phyloP scores from a whole-genome alignment of 345 rosid species.

The Adansonia digitata region DNA sequence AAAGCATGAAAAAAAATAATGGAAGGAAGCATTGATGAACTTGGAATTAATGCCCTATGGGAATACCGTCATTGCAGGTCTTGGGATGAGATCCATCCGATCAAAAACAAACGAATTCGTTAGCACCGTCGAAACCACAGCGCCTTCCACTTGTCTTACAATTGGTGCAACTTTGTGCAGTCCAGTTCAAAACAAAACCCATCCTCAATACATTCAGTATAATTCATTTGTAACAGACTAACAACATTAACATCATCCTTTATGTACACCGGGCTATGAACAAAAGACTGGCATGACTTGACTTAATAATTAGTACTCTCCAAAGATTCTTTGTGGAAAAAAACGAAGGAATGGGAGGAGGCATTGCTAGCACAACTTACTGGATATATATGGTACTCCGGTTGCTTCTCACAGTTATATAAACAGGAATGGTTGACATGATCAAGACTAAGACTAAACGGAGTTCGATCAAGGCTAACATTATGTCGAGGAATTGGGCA shows the following conservation, averaged over 20 bases:
- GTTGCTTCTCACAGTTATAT: slow-evolving; percentile 38
- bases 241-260: background rate
- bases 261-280: slow-evolving; percentile 26
- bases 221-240: slow-evolving; percentile 11
- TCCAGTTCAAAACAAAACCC: slow-evolving; percentile 59
- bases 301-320: background rate
- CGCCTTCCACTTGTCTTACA: slow-evolving; percentile 47
- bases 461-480: slow-evolving; percentile 41
- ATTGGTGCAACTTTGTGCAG: slow-evolving; percentile 33
- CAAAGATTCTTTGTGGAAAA: background rate
- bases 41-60: background rate
- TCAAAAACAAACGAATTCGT: slow-evolving; percentile 45
- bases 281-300: slow-evolving; percentile 26
- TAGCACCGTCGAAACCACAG: slow-evolving; percentile 32
- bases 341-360: slow-evolving; percentile 32
- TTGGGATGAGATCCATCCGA: slow-evolving; percentile 29
- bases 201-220: slow-evolving; percentile 33
- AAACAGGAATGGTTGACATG: slow-evolving; percentile 27
- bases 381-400: background rate
- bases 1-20: background rate
- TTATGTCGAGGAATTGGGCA: slow-evolving; percentile 42
- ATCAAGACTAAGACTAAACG: slow-evolving; percentile 29
- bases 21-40: background rate
- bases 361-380: slow-evolving; percentile 32
- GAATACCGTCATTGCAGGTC: slow-evolving; percentile 46